phyloP scores from a whole-genome alignment of 1,139 yeast genomes.

The Geotrichum aggregatum region DNA sequence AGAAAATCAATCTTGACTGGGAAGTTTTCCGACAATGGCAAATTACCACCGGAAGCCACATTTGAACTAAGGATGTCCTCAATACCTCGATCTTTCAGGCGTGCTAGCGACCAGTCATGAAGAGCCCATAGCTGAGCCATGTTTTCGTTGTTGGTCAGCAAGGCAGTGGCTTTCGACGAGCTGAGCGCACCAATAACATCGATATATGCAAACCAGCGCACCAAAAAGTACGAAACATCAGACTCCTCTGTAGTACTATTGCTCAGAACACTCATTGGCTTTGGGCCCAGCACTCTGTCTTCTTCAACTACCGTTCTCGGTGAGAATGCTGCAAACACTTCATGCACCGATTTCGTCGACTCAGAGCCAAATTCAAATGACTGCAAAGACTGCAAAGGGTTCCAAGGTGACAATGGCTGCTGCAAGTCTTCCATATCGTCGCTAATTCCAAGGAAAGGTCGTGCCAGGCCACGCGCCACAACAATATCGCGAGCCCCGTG shows the following conservation, averaged over 20 bases:
- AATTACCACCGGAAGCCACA: background rate
- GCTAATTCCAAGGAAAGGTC: conserved; percentile 6
- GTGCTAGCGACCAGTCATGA: conserved; percentile 25
- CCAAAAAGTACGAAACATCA: conserved; percentile 55
- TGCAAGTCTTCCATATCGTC: background rate
- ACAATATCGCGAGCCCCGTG: conserved; percentile 68
- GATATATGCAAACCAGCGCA: conserved; percentile 68
- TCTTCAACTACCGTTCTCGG: background rate
- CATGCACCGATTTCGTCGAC: background rate
- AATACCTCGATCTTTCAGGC: conserved; percentile 16
- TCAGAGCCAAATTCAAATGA: background rate
- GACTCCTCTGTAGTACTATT: conserved; percentile 29
- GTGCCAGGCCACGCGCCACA: conserved; percentile 50
- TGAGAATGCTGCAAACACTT: background rate
- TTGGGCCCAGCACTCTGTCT: conserved; percentile 26
- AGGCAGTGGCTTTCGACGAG: conserved; percentile 31
- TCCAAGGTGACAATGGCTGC: too few species aligned
- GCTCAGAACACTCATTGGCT: conserved; percentile 27
- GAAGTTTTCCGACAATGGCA: conserved; percentile 24
- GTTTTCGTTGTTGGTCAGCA: conserved; percentile 28
- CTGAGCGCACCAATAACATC: conserved; percentile 62
- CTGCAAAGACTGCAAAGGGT: too few species aligned
- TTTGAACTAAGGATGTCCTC: conserved; percentile 10
- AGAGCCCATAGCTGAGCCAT: conserved; percentile 32
- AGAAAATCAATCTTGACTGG: conserved; percentile 47